phyloP scores from a whole-genome alignment of 768 basidiomycete genomes.

The Tremella fuciformis region DNA sequence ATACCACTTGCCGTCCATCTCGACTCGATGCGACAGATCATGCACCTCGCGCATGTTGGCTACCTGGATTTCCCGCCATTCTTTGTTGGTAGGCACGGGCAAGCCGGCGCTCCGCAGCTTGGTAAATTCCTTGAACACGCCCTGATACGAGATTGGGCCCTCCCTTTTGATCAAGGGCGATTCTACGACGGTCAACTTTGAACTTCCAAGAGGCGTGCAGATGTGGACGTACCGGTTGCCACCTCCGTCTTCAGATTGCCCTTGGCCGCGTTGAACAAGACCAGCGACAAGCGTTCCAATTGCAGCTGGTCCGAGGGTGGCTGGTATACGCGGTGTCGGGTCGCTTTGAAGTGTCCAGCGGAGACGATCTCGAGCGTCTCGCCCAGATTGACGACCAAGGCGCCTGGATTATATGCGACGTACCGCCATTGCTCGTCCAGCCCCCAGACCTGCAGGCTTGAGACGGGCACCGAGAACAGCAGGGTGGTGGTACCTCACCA shows the following conservation, averaged over 20 bases:
- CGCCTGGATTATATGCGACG: slow-evolving; percentile 35
- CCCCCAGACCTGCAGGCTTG: slow-evolving; percentile 42
- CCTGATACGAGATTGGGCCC: slow-evolving; percentile 44
- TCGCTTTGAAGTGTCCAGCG: slow-evolving; percentile 30
- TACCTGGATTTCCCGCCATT: slow-evolving; percentile 48
- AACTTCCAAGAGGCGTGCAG: too few relatives aligned
- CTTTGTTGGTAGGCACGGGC: slow-evolving; percentile 41
- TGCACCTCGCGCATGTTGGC: slow-evolving; percentile 29
- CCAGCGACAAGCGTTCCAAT: slow-evolving; percentile 31
- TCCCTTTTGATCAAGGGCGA: slow-evolving; percentile 48
- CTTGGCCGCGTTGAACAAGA: slow-evolving; percentile 26
- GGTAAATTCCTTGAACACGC: slow-evolving; percentile 48
- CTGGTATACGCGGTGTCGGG: slow-evolving; percentile 24
- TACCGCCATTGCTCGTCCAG: slow-evolving; percentile 39
- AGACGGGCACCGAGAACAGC: slow-evolving; percentile 41
- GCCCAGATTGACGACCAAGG: slow-evolving; percentile 43
- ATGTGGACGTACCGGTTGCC: slow-evolving; percentile 22
- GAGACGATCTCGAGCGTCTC: slow-evolving; percentile 40
- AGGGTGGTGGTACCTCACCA: slow-evolving; percentile 32
- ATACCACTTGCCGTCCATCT: slow-evolving; percentile 28
- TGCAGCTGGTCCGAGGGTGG: slow-evolving; percentile 29
- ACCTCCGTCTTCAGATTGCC: slow-evolving; percentile 33
- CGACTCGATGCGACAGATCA: slow-evolving; percentile 8
- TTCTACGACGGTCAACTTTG: too few relatives aligned
- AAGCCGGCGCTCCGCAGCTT: slow-evolving; percentile 33